Conservation (phyloP, 257 asterid genomes). For the Ehretia macrophylla region DNA sequence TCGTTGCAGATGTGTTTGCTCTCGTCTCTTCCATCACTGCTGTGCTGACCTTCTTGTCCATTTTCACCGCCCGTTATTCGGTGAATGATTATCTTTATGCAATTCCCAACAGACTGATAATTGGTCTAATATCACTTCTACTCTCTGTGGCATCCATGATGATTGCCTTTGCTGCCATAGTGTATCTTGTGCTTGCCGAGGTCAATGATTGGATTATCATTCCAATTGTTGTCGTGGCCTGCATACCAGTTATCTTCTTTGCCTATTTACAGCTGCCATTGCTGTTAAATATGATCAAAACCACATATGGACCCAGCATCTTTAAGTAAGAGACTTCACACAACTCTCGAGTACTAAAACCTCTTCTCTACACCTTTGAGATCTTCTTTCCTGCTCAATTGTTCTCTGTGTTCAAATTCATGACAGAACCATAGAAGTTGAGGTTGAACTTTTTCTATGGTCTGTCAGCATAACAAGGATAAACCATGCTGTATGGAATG, state of each 20-base stretch:
- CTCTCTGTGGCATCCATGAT: constrained; percentile 12
- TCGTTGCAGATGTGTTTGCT: constrained; percentile 2
- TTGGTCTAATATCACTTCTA: constrained; percentile 11
- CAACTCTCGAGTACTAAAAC: too few relatives aligned
- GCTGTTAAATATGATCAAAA: constrained; percentile 13
- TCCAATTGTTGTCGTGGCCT: too few relatives aligned
- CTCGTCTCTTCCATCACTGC: constrained; percentile 5
- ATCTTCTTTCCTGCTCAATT: too few relatives aligned
- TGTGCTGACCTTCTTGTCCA: constrained; percentile 16
- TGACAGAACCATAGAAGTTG: too few relatives aligned
- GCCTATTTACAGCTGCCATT: constrained; percentile 6
- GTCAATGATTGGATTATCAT: too few relatives aligned
- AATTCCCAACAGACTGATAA: constrained; percentile 14
- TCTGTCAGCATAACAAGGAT: too few relatives aligned
- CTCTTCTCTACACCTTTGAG: too few relatives aligned
- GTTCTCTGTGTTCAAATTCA: too few relatives aligned
- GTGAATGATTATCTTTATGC: constrained; percentile 14
- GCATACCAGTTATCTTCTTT: too few relatives aligned
- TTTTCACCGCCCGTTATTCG: constrained; percentile 17
- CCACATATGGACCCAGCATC: constrained; percentile 15
- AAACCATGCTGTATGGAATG: too few relatives aligned
- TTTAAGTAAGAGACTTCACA: too few relatives aligned
- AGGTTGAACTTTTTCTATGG: too few relatives aligned
- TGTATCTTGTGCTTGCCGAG: constrained; percentile 8
- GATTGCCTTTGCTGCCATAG: constrained; percentile 16